Evolutionary conservation across 345 rosid genomes (phyloP), one percentile per base, ranked within the genome.

Genomic region (Dovyalis caffra): DNA sequence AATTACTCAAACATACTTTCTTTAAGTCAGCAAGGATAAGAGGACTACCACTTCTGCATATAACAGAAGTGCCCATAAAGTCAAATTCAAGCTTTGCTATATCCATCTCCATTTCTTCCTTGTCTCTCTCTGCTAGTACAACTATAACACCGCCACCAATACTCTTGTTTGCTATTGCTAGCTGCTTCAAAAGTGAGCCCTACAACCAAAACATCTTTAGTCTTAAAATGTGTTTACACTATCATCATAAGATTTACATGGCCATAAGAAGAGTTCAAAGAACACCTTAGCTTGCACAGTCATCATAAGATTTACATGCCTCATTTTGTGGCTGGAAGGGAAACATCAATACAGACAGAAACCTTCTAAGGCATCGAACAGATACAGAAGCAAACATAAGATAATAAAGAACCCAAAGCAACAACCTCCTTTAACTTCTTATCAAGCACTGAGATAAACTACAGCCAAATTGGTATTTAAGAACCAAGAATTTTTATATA

Each of bases 21-120:
- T 90, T 94, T 66, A 94, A 74, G 86, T 94, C 97, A 35, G 98
- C 95, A 60, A 94, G 84, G 74, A 91, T 90, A 68, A 94, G 90
- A 82, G 97, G 86, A 77, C 97, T 94, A 64, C 97, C 98, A 79
- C 96, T 94, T 85, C 97, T 89, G 82, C 97, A 94, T 77, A 94
- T 94, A 66, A 92, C 94, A 34, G 93, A 88, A 21, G 96, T 94
- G 40, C 97, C 97, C 98, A 94, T 89, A 51, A 94, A 88, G 84
- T 92, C 92, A 74, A 94, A 94, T 79, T 92, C 97, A 66, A 94
- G 84, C 76, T 90, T 94, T 56, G 93, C 85, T 76, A 94, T 94
- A 70, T 94, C 92, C 79, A 86, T 77, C 84, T 94, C 98, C 97
- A 94, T 92, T 86, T 94, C 98, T 77, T 92, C 97, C 83, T 92